phyloP scores from a whole-genome alignment of 768 basidiomycete genomes.

The Mycena leptocephala region DNA sequence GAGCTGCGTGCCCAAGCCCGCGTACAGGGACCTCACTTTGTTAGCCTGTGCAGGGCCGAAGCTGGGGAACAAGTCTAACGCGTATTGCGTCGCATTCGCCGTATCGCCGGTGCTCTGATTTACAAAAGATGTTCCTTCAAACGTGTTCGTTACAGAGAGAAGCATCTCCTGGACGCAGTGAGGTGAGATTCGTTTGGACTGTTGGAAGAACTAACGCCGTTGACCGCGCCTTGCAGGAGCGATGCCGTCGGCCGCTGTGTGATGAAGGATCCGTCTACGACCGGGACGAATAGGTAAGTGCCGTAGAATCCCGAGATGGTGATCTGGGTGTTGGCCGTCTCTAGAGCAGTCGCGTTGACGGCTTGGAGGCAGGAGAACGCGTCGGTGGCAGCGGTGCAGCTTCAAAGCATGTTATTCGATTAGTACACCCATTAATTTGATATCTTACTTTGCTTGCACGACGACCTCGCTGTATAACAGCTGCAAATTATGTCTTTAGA shows the following conservation, averaged over 20 bases:
- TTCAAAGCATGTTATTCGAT: too few species aligned
- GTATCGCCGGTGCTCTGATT: constrained; percentile 25
- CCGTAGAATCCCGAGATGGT: too few species aligned
- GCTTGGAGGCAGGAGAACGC: too few species aligned
- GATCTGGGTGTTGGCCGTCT: too few species aligned
- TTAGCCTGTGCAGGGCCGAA: constrained; percentile 20
- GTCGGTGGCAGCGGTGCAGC: too few species aligned
- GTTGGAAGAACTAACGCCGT: constrained; percentile 51
- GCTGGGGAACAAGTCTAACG: constrained; percentile 36
- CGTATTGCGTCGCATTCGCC: constrained; percentile 30
- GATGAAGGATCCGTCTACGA: too few species aligned
- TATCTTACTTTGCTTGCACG: background rate
- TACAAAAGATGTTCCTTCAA: constrained; percentile 47
- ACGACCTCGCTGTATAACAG: background rate
- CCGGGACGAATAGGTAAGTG: background rate
- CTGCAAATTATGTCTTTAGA: background rate
- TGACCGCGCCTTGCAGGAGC: constrained; percentile 41
- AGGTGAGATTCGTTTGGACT: too few species aligned
- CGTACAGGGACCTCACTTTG: constrained; percentile 24
- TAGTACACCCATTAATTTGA: too few species aligned
- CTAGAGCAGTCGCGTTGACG: too few species aligned
- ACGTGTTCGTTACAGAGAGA: constrained; percentile 41
- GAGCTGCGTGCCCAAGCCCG: constrained; percentile 11
- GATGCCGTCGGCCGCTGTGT: constrained; percentile 46
- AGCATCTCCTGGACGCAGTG: constrained; percentile 37